Evolutionary conservation across 495 filamentous ascomycete genomes (phyloP), one percentile per base, ranked within the genome.

Genomic region (Extremus antarcticus): DNA sequence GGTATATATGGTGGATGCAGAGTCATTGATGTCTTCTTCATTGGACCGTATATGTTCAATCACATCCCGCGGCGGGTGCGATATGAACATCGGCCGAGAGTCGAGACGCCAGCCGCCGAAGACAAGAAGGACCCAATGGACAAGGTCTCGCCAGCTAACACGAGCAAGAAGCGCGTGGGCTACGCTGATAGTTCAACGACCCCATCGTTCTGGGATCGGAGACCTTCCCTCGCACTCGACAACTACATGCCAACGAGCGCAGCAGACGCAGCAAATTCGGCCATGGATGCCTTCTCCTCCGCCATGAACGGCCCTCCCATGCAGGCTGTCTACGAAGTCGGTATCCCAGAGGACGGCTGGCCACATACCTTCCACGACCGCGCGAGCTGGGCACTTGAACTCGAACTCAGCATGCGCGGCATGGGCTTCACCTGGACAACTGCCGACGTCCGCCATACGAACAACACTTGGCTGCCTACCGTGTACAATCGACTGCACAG

Each of bases 1-100:
- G 54, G 54, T 17, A 16, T 56, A 4, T 56, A 56, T 24, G 54
- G 54, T 17, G 54, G 54, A 19, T 50, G 54, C 20, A 19, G 54
- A 20, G 54, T 56, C 1, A 20, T 56, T 23, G 54, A 56, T 22
- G 48, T 47, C 45, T 56, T 56, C 45, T 56, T 56, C 54, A 56
- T 56, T 21, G 50, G 54, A 16, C 54, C 54, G 17, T 17, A 43
- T 1, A 2, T 56, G 20, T 56, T 56, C 54, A 23, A 38, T 17
- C 54, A 56, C 47, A 51, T 56, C 8, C 54, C 54, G 1, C 21
- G 54, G 15, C 19, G 47, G 11, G 54, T 56, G 20, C 53, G 53
- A 16, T 56, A 56, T 29, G 53, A 56, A 32, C 53, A 56, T 41
- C 17, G 38, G 21, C 53, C 43, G 2, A 25, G 47, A 21, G 35